Percentiles rank a stretch among this genome's conserved stretches.
Evolutionary conservation across 176 grass and related monocot species (phyloP).

Genomic region (Dendrocalamus sinicus): DNA sequence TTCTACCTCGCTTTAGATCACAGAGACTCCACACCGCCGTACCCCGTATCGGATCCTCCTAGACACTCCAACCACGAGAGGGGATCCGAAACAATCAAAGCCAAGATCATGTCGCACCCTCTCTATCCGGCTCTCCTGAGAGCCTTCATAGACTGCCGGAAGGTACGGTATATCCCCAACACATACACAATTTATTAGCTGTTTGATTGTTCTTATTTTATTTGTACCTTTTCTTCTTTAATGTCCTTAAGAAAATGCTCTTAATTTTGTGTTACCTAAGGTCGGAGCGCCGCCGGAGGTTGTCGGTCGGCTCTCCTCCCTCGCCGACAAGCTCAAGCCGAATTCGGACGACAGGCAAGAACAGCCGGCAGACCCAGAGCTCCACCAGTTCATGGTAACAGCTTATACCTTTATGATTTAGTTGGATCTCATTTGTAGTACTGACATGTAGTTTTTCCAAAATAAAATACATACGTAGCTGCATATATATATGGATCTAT

Average conservation of each 20-base stretch:
- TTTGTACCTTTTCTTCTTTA: neutral
- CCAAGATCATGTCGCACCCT: slow-evolving; percentile 80
- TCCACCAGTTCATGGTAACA: slow-evolving; percentile 87
- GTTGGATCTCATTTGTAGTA: neutral
- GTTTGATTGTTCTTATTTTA: neutral
- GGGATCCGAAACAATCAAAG: slow-evolving; percentile 59
- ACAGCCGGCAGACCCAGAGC: slow-evolving; percentile 62
- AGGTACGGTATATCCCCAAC: slow-evolving; percentile 38
- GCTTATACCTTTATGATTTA: neutral
- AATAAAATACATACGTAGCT: neutral
- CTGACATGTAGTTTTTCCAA: neutral
- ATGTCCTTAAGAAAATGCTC: neutral
- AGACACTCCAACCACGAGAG: slow-evolving; percentile 27
- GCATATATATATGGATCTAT: neutral
- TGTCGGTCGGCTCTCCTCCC: slow-evolving; percentile 52
- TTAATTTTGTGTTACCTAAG: slow-evolving; percentile 46
- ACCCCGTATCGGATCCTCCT: slow-evolving; percentile 19
- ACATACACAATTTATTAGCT: neutral
- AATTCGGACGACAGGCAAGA: slow-evolving; percentile 28
- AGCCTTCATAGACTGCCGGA: slow-evolving; percentile 81
- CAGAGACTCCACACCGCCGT: slow-evolving; percentile 3
- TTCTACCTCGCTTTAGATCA: slow-evolving; percentile 50
- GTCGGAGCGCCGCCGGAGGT: slow-evolving; percentile 75
- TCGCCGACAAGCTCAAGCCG: slow-evolving; percentile 53
- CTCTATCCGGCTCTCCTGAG: slow-evolving; percentile 69